These are phyloP conservation scores for Ceratocystiopsis brevicomis DNA, from an alignment of 2,329 filamentous ascomycete genomes.

Conservation along the genomic window DNA sequence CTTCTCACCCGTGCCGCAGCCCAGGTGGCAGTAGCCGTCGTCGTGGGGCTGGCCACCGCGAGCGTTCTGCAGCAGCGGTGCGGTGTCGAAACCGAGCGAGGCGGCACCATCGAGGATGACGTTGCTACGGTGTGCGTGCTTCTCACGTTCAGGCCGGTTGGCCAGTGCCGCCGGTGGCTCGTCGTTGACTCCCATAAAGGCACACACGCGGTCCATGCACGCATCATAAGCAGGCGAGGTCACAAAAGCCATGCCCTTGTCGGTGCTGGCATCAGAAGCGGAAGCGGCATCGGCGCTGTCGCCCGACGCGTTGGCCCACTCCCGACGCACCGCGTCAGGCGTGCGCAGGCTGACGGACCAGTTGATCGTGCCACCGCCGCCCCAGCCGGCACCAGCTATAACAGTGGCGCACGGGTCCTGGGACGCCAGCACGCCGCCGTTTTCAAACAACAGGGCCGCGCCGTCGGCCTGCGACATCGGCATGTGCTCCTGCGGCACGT, in stretches of 20 bases:
- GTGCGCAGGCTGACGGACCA: slow-evolving; percentile 53
- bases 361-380: slow-evolving; percentile 75
- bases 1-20: slow-evolving; percentile 51
- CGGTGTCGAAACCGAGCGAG: slow-evolving; percentile 53
- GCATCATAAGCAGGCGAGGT: slow-evolving; percentile 53
- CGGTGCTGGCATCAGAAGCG: too few species aligned
- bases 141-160: slow-evolving; percentile 26
- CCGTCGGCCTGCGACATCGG: slow-evolving; percentile 52
- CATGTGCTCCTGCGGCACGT: slow-evolving; percentile 52
- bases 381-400: slow-evolving; percentile 55
- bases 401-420: slow-evolving; percentile 41
- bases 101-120: slow-evolving; percentile 56
- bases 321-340: slow-evolving; percentile 55
- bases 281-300: slow-evolving; percentile 23
- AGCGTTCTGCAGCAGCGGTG: slow-evolving; percentile 61
- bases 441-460: slow-evolving; percentile 47
- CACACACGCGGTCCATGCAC: slow-evolving; percentile 62
- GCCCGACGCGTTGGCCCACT: slow-evolving; percentile 49
- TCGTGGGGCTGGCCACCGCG: slow-evolving; percentile 48
- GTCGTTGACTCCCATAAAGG: slow-evolving; percentile 55
- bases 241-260: slow-evolving; percentile 43
- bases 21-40: slow-evolving; percentile 46
- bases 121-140: slow-evolving; percentile 35
- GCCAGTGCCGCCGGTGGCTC: slow-evolving; percentile 17
- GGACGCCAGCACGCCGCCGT: slow-evolving; percentile 35